phyloP scores from a whole-genome alignment of 2,329 filamentous ascomycete species.

The Beauveria asiatica region DNA sequence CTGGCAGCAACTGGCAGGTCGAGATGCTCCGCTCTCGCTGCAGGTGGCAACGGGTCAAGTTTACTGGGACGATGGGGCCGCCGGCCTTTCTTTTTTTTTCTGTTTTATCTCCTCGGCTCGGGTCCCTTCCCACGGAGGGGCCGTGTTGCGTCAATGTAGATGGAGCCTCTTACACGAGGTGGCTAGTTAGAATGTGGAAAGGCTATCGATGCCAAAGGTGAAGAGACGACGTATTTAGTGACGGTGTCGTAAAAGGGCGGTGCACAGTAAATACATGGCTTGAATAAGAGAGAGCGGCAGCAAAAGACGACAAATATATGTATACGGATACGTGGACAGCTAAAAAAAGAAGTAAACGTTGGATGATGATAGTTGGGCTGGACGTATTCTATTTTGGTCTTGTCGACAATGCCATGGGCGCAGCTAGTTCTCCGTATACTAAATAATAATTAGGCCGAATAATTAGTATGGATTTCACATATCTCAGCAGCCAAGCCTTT shows the following conservation, averaged over 20 bases:
- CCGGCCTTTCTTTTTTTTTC: background rate
- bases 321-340: background rate
- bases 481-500: too few relatives aligned
- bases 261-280: too few relatives aligned
- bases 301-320: background rate
- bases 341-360: too few relatives aligned
- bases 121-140: background rate
- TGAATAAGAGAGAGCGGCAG: background rate
- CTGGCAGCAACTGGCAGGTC: background rate
- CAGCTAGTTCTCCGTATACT: too few relatives aligned
- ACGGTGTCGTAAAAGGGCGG: too few relatives aligned
- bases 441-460: too few relatives aligned
- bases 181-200: background rate
- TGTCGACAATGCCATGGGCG: too few relatives aligned
- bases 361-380: too few relatives aligned
- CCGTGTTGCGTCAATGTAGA: background rate
- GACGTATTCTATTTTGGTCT: too few relatives aligned
- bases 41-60: background rate
- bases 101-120: background rate
- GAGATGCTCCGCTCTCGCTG: slow-evolving; percentile 5
- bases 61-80: background rate
- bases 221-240: background rate
- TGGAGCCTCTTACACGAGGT: slow-evolving; percentile 10
- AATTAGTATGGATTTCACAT: too few relatives aligned
- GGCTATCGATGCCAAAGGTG: background rate